Percentiles rank a stretch among this genome's conserved stretches.
Conservation (phyloP, 2,329 filamentous ascomycete species). For the Arthrobotrys musiformis region DNA sequence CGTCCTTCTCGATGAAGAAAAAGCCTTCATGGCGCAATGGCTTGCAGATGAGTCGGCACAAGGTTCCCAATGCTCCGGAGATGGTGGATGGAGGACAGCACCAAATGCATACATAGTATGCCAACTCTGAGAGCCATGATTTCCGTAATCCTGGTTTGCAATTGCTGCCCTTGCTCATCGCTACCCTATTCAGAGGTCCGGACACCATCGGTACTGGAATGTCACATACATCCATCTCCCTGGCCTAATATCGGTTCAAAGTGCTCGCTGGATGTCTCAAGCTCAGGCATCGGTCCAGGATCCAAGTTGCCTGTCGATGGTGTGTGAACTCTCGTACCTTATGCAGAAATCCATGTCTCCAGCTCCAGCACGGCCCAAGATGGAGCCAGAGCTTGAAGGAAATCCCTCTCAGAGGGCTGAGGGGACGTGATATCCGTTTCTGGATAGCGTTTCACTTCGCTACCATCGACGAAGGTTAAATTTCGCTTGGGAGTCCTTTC, state of each 20-base stretch:
- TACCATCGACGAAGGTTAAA: constrained; percentile 3
- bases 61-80: constrained; percentile 43
- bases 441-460: constrained; percentile 22
- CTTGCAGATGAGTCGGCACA: constrained; percentile 50
- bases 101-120: too few relatives aligned
- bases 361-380: constrained; percentile 49
- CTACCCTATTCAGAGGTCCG: constrained; percentile 23
- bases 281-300: constrained; percentile 9
- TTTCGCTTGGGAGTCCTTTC: not conserved
- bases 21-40: constrained; percentile 28
- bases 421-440: constrained; percentile 9
- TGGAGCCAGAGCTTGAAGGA: constrained; percentile 40
- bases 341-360: constrained; percentile 42
- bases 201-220: constrained; percentile 12
- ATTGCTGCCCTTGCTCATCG: constrained; percentile 32
- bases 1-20: constrained; percentile 23
- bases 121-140: constrained; percentile 36
- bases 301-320: constrained; percentile 7
- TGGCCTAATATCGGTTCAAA: constrained; percentile 19
- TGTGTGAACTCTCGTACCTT: constrained; percentile 41
- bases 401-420: constrained; percentile 12
- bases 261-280: not conserved
- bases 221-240: constrained; percentile 2
- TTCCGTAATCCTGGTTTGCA: constrained; percentile 42
- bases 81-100: constrained; percentile 29